Evolutionary conservation across 352 stramenopile species (phyloP).

Genomic region (Globisporangium splendens): DNA sequence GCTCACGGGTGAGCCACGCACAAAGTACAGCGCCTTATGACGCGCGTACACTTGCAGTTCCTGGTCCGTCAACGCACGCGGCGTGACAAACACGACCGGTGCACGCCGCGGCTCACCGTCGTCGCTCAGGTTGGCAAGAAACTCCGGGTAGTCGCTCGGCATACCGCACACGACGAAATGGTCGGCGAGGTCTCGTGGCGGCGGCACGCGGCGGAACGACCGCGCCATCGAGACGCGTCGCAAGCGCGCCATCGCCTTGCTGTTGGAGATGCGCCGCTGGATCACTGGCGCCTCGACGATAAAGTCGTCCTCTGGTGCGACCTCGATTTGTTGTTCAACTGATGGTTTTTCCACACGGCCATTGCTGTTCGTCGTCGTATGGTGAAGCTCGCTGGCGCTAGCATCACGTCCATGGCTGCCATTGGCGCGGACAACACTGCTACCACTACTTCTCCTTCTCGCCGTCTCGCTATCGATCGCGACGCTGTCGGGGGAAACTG

Average conservation of each 20-base stretch:
- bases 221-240: constrained; percentile 35
- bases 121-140: constrained; percentile 51
- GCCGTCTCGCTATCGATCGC: not conserved
- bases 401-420: too few species aligned
- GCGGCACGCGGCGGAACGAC: constrained; percentile 21
- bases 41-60: constrained; percentile 41
- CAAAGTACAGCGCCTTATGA: constrained; percentile 59
- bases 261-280: not conserved
- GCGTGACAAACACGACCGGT: constrained; percentile 54
- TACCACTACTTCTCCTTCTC: too few species aligned
- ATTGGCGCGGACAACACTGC: not conserved
- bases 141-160: constrained; percentile 51
- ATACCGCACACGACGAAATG: constrained; percentile 75
- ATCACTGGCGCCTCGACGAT: not conserved
- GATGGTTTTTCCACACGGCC: not conserved
- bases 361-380: constrained; percentile 1
- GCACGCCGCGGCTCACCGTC: constrained; percentile 29
- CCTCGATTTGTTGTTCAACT: not conserved
- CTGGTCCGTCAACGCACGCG: constrained; percentile 40
- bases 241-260: constrained; percentile 10
- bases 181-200: constrained; percentile 28
- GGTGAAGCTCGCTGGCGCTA: not conserved
- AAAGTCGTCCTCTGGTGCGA: not conserved
- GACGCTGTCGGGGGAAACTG: not conserved
- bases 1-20: constrained; percentile 60